These are phyloP conservation scores for Backusella mclennaniae DNA, from an alignment of 192 early-diverging fungal genomes.

Conservation along the genomic window DNA sequence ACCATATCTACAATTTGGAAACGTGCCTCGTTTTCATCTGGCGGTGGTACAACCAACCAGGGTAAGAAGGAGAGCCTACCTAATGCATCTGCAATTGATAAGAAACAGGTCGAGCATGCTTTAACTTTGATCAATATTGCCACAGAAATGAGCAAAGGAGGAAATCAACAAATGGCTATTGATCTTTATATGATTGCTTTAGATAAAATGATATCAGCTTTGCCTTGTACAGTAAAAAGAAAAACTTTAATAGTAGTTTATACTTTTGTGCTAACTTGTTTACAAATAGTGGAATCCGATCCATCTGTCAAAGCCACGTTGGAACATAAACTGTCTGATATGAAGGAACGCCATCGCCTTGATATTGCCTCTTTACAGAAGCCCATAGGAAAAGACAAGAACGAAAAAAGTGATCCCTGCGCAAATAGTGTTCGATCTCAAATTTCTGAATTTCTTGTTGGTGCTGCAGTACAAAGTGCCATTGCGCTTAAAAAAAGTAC, in stretches of 20 bases:
- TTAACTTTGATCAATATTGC: constrained; percentile 23
- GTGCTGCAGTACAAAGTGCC: constrained; percentile 40
- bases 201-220: constrained; percentile 19
- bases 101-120: constrained; percentile 19
- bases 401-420: not conserved
- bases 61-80: not conserved
- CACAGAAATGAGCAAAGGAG: constrained; percentile 13
- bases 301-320: not conserved
- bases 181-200: constrained; percentile 27
- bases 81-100: not conserved
- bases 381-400: not conserved
- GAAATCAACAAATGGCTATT: constrained; percentile 24
- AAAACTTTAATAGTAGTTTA: not conserved
- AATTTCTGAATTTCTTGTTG: constrained; percentile 33
- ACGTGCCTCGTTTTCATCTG: constrained; percentile 13
- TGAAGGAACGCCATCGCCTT: constrained; percentile 8
- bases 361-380: not conserved
- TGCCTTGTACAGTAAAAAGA: constrained; percentile 15
- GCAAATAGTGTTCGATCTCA: not conserved
- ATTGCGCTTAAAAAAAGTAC: constrained; percentile 52
- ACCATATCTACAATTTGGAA: not conserved
- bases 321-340: constrained; percentile 14
- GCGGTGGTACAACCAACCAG: no score
- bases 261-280: not conserved
- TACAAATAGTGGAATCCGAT: constrained; percentile 21